phyloP scores from a whole-genome alignment of 1,284 basidiomycete genomes.

The Xerocomus minutiporus region DNA sequence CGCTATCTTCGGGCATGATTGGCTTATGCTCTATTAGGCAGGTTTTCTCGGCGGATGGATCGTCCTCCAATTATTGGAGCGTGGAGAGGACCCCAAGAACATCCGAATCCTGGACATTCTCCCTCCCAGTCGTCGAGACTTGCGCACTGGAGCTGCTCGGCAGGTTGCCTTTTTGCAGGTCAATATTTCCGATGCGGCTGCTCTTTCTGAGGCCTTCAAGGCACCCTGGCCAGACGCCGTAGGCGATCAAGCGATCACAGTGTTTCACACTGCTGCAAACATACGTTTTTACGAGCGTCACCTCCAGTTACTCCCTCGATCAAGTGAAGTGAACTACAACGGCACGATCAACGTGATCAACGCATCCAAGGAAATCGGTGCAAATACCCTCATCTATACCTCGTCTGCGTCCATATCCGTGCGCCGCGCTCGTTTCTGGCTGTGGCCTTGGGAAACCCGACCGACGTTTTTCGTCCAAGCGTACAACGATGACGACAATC shows the following conservation, averaged over 20 bases:
- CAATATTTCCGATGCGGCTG: slow-evolving; percentile 50
- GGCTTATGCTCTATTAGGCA: slow-evolving; percentile 38
- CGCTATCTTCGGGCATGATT: not conserved
- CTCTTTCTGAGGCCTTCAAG: slow-evolving; percentile 57
- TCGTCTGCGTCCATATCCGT: slow-evolving; percentile 58
- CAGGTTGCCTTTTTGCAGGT: slow-evolving; percentile 54
- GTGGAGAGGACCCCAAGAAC: slow-evolving; percentile 61
- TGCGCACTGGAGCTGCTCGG: slow-evolving; percentile 44
- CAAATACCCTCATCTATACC: slow-evolving; percentile 54
- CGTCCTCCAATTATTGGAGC: slow-evolving; percentile 56
- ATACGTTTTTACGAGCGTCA: slow-evolving; percentile 72
- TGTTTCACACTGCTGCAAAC: slow-evolving; percentile 70
- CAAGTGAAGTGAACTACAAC: slow-evolving; percentile 55
- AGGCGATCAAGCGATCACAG: slow-evolving; percentile 41
- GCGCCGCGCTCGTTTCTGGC: slow-evolving; percentile 51
- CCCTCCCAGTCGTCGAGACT: slow-evolving; percentile 49
- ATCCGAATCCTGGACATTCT: slow-evolving; percentile 69
- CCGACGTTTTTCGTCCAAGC: slow-evolving; percentile 54
- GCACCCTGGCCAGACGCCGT: slow-evolving; percentile 52
- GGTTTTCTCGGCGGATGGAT: slow-evolving; percentile 77
- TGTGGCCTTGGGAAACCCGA: slow-evolving; percentile 67
- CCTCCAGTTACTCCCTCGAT: slow-evolving; percentile 45
- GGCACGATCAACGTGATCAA: slow-evolving; percentile 62
- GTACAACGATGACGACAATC: slow-evolving; percentile 51
- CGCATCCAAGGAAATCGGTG: slow-evolving; percentile 40